Conservation (phyloP, 176 grass and related monocot species). For the Cenchrus fungigraminus region DNA sequence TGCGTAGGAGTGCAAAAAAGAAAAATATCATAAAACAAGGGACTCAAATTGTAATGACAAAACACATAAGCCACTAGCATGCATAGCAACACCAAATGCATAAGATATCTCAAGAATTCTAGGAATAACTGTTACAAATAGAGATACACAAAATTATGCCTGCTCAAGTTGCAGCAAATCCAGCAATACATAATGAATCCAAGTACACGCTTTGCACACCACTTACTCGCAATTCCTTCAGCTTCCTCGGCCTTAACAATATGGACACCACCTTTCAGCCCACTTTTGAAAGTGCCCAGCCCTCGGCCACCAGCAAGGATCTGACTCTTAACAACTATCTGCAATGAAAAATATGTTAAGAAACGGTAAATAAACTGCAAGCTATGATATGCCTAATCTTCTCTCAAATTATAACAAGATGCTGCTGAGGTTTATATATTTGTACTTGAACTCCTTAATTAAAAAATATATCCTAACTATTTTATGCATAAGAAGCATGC, state of each 20-base stretch:
- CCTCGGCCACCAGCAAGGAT: slow-evolving; percentile 97
- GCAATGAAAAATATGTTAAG: slow-evolving; percentile 10
- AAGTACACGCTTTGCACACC: not conserved
- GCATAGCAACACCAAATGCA: not conserved
- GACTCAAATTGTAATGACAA: not conserved
- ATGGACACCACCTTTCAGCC: slow-evolving; percentile 95
- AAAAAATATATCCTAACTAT: not conserved
- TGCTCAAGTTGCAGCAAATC: not conserved
- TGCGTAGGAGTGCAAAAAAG: not conserved
- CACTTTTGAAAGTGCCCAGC: slow-evolving; percentile 97
- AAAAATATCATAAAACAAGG: not conserved
- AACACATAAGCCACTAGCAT: not conserved
- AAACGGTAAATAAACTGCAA: slow-evolving; percentile 12
- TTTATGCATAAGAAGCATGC: not conserved
- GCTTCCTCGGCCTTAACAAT: slow-evolving; percentile 96
- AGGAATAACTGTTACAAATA: not conserved
- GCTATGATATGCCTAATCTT: not conserved
- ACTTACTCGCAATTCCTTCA: slow-evolving; percentile 69
- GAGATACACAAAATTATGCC: not conserved
- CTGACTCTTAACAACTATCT: slow-evolving; percentile 99
- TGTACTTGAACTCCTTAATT: not conserved
- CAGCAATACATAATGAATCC: slow-evolving; percentile 18
- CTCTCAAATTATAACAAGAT: not conserved
- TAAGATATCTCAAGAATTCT: slow-evolving; percentile 22
- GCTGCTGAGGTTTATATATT: not conserved